Evolutionary conservation across 208 protist genomes (phyloP).

Genomic region (Leishmania tarentolae): DNA sequence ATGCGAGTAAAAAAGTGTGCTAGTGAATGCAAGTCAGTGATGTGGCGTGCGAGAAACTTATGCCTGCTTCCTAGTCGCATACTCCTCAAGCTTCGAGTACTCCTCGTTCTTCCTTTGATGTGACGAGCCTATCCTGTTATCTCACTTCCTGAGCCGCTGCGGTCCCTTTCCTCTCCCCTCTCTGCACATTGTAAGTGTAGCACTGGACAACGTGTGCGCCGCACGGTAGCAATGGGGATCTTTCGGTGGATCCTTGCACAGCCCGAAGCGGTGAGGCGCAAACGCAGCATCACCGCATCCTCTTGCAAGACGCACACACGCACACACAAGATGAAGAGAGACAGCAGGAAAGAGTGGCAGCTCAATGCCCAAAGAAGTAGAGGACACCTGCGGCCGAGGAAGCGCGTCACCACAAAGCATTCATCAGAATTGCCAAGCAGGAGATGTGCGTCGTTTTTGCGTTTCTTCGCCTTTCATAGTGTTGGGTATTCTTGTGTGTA

Average conservation of each 20-base stretch:
- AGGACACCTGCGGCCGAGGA: background rate
- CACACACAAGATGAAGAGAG: background rate
- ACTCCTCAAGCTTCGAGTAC: conserved; percentile 15
- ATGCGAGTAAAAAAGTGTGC: background rate
- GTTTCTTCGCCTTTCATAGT: conserved; percentile 1
- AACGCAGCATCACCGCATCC: background rate
- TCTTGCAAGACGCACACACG: background rate
- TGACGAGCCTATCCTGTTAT: background rate
- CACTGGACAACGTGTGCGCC: background rate
- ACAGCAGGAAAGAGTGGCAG: no score
- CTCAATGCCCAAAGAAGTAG: background rate
- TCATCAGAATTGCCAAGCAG: background rate
- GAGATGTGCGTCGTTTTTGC: conserved; percentile 4
- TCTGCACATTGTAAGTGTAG: background rate
- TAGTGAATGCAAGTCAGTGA: background rate
- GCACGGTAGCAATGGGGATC: background rate
- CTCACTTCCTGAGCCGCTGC: background rate
- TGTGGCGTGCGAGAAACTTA: background rate
- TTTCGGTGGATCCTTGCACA: background rate
- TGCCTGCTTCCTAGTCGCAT: background rate
- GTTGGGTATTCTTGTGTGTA: no score
- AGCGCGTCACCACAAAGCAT: conserved; percentile 5
- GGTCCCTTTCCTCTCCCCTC: background rate
- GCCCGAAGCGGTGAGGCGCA: no score
- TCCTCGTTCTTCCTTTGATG: conserved; percentile 1